Evolutionary conservation across 78 protist species (phyloP).

Genomic region (Speleostelium caveatum): DNA sequence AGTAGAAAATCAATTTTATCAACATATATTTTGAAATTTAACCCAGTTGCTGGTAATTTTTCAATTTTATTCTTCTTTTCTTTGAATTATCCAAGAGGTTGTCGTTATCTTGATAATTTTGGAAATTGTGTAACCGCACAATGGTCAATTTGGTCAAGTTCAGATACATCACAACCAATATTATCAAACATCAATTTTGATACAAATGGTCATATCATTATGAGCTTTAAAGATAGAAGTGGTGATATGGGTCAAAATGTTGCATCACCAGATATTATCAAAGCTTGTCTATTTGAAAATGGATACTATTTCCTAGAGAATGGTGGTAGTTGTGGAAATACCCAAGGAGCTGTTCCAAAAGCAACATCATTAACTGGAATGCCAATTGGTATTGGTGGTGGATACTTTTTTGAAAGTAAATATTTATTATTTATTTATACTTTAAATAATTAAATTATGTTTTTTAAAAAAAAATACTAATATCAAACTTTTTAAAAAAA

Average conservation of each 20-base stretch:
- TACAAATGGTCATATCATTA: constrained; percentile 4
- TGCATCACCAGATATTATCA: constrained; percentile 26
- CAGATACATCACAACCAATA: constrained; percentile 33
- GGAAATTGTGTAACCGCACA: constrained; percentile 14
- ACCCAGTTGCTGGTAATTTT: not conserved
- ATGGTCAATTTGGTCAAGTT: constrained; percentile 5
- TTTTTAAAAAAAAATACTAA: too few relatives aligned
- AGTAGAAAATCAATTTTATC: constrained; percentile 2
- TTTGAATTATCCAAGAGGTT: constrained; percentile 46
- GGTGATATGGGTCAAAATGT: constrained; percentile 29
- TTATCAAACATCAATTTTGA: constrained; percentile 24
- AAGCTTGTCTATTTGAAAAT: constrained; percentile 25
- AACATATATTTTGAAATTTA: constrained; percentile 8
- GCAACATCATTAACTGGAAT: constrained; percentile 30
- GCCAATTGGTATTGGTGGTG: constrained; percentile 28
- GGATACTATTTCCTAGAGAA: constrained; percentile 32
- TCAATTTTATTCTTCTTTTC: not conserved
- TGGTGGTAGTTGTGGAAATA: constrained; percentile 38
- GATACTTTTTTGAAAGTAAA: constrained; percentile 21
- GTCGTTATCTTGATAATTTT: constrained; percentile 41
- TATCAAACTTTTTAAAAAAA: too few relatives aligned
- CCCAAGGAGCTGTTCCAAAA: not conserved
- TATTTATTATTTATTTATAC: too few relatives aligned
- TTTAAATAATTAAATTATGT: too few relatives aligned
- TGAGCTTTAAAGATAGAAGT: constrained; percentile 43